A percentile compares a stretch with the other conserved stretches of the same genome.
Conservation (phyloP, 805 yeast species). For the Nakazawaea molendinolei region DNA sequence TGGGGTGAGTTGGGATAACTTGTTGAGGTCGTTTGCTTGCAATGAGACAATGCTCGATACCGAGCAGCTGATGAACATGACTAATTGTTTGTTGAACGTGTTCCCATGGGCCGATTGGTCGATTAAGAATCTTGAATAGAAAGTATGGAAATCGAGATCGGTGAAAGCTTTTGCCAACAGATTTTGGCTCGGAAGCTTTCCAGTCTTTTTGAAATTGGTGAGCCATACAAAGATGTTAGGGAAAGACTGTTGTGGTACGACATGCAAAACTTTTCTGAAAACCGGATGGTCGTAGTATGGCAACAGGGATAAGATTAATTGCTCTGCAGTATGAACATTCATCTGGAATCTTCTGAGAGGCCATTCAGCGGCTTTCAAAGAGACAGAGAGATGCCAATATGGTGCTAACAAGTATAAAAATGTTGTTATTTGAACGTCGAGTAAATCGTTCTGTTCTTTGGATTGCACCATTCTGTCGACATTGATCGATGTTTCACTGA, state of each 20-base stretch:
- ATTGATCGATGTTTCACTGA: conserved; percentile 72
- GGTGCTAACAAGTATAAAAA: conserved; percentile 73
- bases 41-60: conserved; percentile 64
- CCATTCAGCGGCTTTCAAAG: conserved; percentile 90
- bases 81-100: conserved; percentile 61
- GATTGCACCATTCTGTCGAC: conserved; percentile 81
- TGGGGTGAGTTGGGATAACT: conserved; percentile 47
- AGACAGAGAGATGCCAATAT: conserved; percentile 65
- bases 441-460: conserved; percentile 65
- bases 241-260: conserved; percentile 47
- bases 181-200: conserved; percentile 57
- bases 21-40: conserved; percentile 33
- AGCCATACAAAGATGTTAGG: conserved; percentile 82
- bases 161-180: conserved; percentile 70
- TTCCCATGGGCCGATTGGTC: conserved; percentile 45
- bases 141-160: conserved; percentile 60
- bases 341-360: conserved; percentile 84
- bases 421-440: conserved; percentile 68
- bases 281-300: conserved; percentile 76
- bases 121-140: conserved; percentile 52
- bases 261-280: conserved; percentile 70
- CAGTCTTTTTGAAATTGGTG: conserved; percentile 54
- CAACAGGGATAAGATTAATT: conserved; percentile 60
- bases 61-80: conserved; percentile 71
- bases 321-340: conserved; percentile 74